phyloP scores from a whole-genome alignment of 257 asterid species.

The Cruciata laevipes region DNA sequence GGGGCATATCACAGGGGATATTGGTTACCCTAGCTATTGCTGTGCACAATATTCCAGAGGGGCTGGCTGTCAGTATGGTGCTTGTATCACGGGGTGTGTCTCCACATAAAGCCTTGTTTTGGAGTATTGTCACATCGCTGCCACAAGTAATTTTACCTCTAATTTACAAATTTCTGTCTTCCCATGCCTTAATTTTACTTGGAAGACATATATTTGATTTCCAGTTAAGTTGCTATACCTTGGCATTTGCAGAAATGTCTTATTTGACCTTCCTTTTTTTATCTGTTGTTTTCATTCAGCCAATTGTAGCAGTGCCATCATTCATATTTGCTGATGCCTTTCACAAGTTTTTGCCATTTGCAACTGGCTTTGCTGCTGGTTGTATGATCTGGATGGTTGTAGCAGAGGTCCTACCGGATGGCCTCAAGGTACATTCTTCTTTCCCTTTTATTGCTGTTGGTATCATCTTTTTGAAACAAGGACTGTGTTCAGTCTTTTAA shows the following conservation, averaged over 20 bases:
- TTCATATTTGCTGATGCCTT: constrained; percentile 93
- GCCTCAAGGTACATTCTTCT: constrained; percentile 57
- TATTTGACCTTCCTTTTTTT: not conserved
- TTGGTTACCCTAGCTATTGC: constrained; percentile 96
- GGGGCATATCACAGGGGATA: constrained; percentile 88
- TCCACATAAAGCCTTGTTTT: constrained; percentile 90
- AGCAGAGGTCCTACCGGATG: constrained; percentile 97
- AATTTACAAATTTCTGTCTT: not conserved
- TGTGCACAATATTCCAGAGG: constrained; percentile 99
- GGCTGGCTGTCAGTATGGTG: constrained; percentile 99
- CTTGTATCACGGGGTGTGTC: constrained; percentile 96
- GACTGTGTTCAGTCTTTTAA: not conserved
- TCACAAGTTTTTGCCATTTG: constrained; percentile 91
- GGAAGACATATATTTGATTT: not conserved
- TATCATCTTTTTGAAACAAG: not conserved
- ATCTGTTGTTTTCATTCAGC: constrained; percentile 43
- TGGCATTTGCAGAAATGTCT: not conserved
- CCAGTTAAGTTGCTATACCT: not conserved
- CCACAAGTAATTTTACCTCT: constrained; percentile 60
- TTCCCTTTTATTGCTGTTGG: not conserved
- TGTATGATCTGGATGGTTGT: constrained; percentile 99
- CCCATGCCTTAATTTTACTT: not conserved
- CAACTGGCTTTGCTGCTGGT: constrained; percentile 99
- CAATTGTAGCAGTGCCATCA: constrained; percentile 97
- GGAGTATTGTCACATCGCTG: constrained; percentile 93